Evolutionary conservation across 495 filamentous ascomycete species (phyloP).

Genomic region (Elaphomyces granulatus): DNA sequence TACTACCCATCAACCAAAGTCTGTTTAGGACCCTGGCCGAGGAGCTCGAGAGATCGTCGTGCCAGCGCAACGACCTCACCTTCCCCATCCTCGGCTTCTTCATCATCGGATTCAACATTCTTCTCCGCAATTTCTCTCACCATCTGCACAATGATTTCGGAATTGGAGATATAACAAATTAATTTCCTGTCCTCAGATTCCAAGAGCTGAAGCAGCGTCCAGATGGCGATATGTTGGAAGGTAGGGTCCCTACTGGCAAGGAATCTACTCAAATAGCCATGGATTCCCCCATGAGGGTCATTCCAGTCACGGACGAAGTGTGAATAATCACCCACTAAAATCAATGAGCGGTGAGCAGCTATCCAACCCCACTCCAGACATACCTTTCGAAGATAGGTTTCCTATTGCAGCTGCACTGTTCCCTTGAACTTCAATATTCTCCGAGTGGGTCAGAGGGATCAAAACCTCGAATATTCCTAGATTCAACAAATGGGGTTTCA

Average conservation of each 20-base stretch:
- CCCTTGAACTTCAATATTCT: constrained; percentile 94
- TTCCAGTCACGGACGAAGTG: constrained; percentile 92
- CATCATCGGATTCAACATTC: constrained; percentile 79
- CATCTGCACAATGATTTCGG: constrained; percentile 78
- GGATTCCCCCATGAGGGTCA: constrained; percentile 83
- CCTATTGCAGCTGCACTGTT: constrained; percentile 94
- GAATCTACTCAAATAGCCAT: constrained; percentile 87
- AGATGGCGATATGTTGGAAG: constrained; percentile 98
- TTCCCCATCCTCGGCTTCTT: constrained; percentile 80
- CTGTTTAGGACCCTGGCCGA: constrained; percentile 47
- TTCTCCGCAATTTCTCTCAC: constrained; percentile 82
- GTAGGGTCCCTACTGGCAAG: constrained; percentile 88
- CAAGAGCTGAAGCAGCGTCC: constrained; percentile 88
- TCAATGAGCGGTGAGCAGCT: neutral
- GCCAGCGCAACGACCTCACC: constrained; percentile 90
- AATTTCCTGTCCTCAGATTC: constrained; percentile 85
- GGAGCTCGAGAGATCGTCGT: constrained; percentile 71
- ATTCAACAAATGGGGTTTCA: constrained; percentile 82
- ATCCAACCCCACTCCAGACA: constrained; percentile 3
- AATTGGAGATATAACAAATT: constrained; percentile 70
- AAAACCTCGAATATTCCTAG: constrained; percentile 93
- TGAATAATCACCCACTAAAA: constrained; percentile 80
- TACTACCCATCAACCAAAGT: constrained; percentile 42
- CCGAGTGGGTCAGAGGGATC: constrained; percentile 86
- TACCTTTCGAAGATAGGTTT: constrained; percentile 95